Evolutionary conservation across 495 filamentous ascomycete species (phyloP), one percentile per base, ranked within the genome.

Genomic region (Extremus antarcticus): DNA sequence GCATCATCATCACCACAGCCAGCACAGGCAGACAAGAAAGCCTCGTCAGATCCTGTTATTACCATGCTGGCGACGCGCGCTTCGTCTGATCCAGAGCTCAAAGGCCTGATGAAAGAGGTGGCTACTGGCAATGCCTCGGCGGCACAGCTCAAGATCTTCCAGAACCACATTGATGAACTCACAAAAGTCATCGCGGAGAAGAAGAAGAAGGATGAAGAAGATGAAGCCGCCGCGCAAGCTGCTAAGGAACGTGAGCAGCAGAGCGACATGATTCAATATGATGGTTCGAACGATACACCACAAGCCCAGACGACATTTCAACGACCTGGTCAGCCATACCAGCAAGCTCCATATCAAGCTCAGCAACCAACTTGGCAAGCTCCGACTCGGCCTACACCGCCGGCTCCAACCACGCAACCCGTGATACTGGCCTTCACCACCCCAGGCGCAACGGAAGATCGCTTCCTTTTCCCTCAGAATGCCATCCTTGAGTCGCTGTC

Each of bases 101-200:
- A 95, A 62, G 82, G 83, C n/a, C 76, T 99, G 11, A 99, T 99
- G 94, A 85, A 88, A 63, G 82, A 90, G 13, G 94, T 99, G 9
- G 94, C 94, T 3, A 83, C 85, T 22, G 92, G 90, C 20, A 81
- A 88, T 54, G 94, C 94, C 1, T 78, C 79, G 1, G 79, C 80
- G 49, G 77, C 84, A 29, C 88, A 97, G 61, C 76, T 99, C 15
- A 84, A 84, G 54, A 78, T 82, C 55, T 99, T 99, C 64, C 94
- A 99, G 66, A 74, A 76, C 47, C 90, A 97, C 51, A 97, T 99
- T 57, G 87, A 95, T 63, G 85, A 90, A 50, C 81, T 99, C 40
- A 76, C 71, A 0, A 77, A 82, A 41, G 73, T 82, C 43, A 73
- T 74, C 46, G 70, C 62, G 66, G 60, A 67, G 38, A 65, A 63